phyloP scores from a whole-genome alignment of 2,329 filamentous ascomycete species.

The Talaromyces rugulosus region DNA sequence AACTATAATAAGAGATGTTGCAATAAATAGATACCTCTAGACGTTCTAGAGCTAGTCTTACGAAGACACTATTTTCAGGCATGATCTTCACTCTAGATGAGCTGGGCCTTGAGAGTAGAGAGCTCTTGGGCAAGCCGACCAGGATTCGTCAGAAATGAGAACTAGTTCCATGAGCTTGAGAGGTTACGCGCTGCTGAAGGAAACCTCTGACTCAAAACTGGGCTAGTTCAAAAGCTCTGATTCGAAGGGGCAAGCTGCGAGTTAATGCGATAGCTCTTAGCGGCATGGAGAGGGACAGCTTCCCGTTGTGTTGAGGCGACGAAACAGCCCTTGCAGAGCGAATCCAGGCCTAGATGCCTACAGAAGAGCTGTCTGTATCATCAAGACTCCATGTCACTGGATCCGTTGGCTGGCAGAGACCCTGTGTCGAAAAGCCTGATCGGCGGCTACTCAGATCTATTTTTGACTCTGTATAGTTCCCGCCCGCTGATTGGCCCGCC shows the following conservation, averaged over 20 bases:
- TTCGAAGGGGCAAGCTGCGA: not conserved
- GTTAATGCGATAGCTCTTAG: not conserved
- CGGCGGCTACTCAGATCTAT: conserved; percentile 6
- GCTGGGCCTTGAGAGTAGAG: not conserved
- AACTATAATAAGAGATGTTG: not conserved
- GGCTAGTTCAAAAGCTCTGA: not conserved
- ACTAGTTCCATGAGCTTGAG: not conserved
- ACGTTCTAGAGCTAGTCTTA: not conserved
- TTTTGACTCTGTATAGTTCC: conserved; percentile 9
- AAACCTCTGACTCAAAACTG: not conserved
- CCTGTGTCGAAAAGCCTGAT: not conserved
- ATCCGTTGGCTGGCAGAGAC: not conserved
- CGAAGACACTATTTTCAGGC: not conserved
- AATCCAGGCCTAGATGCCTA: not conserved
- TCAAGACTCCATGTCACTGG: not conserved
- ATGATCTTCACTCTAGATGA: not conserved
- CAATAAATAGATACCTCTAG: not conserved
- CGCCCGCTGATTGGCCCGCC: conserved; percentile 11
- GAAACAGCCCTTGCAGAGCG: not conserved
- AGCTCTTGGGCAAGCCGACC: not conserved
- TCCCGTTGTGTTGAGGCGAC: not conserved
- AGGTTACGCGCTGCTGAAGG: not conserved
- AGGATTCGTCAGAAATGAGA: not conserved
- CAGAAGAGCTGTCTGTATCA: not conserved
- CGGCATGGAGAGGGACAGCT: not conserved